A percentile compares a stretch with the other conserved stretches of the same genome.
phyloP scores from a whole-genome alignment of 2,329 filamentous ascomycete genomes.

The Xenoacremonium recifei region DNA sequence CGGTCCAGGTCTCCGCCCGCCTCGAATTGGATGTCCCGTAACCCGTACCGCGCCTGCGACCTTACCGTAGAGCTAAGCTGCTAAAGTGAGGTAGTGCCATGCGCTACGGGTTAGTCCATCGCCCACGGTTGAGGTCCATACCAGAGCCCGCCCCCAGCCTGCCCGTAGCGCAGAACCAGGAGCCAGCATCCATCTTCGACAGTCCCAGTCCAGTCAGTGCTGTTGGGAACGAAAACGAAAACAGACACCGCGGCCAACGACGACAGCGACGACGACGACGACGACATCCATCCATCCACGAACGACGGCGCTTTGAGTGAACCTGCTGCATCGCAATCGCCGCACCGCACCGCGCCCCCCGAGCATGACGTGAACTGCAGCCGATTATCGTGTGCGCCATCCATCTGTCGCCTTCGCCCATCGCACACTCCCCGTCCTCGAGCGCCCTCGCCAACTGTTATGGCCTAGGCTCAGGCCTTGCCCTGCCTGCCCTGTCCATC shows the following conservation, averaged over 20 bases:
- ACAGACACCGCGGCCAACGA: too few relatives aligned
- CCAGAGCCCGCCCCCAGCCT: neutral
- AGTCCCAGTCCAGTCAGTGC: neutral
- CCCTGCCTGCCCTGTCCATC: too few relatives aligned
- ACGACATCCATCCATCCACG: neutral
- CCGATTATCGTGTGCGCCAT: neutral
- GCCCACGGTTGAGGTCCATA: slow-evolving; percentile 1
- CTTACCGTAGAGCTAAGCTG: too few relatives aligned
- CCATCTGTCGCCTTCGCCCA: slow-evolving; percentile 9
- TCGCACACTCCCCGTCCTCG: slow-evolving; percentile 17
- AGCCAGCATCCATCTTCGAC: neutral
- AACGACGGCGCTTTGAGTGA: too few relatives aligned
- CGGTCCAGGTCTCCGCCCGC: neutral
- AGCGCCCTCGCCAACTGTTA: slow-evolving; percentile 21
- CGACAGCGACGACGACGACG: neutral
- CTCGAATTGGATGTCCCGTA: too few relatives aligned
- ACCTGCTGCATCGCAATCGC: too few relatives aligned
- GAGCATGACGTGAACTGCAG: neutral
- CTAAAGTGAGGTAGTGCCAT: too few relatives aligned
- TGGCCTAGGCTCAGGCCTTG: slow-evolving; percentile 31
- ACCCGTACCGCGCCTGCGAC: neutral
- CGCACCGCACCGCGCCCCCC: neutral
- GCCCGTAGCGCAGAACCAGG: slow-evolving; percentile 1
- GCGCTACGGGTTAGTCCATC: slow-evolving; percentile 1
- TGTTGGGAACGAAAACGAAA: too few relatives aligned